A percentile compares a stretch with the other conserved stretches of the same genome.
phyloP scores from a whole-genome alignment of 352 stramenopile genomes.

The Sclerospora graminicola region DNA sequence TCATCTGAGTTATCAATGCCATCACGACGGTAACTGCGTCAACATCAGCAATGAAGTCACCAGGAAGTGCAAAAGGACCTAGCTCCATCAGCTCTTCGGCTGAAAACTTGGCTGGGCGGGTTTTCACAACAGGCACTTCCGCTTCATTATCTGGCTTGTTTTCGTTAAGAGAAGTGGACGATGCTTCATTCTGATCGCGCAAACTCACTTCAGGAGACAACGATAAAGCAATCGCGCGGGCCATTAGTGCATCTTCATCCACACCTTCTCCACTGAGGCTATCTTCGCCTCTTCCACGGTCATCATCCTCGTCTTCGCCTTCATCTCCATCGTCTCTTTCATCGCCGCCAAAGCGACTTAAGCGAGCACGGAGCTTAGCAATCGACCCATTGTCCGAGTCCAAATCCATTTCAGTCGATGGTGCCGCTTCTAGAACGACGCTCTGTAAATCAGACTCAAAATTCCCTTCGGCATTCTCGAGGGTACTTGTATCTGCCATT shows the following conservation, averaged over 20 bases:
- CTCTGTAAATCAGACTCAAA: slow-evolving; percentile 26
- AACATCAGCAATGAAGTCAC: slow-evolving; percentile 29
- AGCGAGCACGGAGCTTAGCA: slow-evolving; percentile 42
- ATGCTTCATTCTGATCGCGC: slow-evolving; percentile 34
- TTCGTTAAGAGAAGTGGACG: slow-evolving; percentile 10
- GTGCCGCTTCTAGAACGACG: slow-evolving; percentile 15
- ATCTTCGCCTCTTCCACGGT: slow-evolving; percentile 31
- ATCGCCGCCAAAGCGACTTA: slow-evolving; percentile 66
- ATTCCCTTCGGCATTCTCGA: slow-evolving; percentile 13
- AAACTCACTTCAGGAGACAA: slow-evolving; percentile 73
- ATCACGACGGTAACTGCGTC: slow-evolving; percentile 40
- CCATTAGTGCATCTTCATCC: slow-evolving; percentile 86
- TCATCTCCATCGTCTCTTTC: slow-evolving; percentile 48
- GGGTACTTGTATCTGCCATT: slow-evolving; percentile 12
- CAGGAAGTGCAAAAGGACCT: slow-evolving; percentile 46
- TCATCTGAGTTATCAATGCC: slow-evolving; percentile 50
- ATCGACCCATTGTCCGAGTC: slow-evolving; percentile 52
- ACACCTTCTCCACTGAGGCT: slow-evolving; percentile 56
- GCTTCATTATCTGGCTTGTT: slow-evolving; percentile 4
- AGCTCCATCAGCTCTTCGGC: slow-evolving; percentile 56
- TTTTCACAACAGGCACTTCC: slow-evolving; percentile 17
- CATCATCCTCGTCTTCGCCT: slow-evolving; percentile 47
- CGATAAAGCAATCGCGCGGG: slow-evolving; percentile 78
- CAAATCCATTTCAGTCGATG: slow-evolving; percentile 52
- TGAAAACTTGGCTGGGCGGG: slow-evolving; percentile 47